These are phyloP conservation scores for Metschnikowia corniflorae DNA, from an alignment of 805 yeast species.

Conservation along the genomic window DNA sequence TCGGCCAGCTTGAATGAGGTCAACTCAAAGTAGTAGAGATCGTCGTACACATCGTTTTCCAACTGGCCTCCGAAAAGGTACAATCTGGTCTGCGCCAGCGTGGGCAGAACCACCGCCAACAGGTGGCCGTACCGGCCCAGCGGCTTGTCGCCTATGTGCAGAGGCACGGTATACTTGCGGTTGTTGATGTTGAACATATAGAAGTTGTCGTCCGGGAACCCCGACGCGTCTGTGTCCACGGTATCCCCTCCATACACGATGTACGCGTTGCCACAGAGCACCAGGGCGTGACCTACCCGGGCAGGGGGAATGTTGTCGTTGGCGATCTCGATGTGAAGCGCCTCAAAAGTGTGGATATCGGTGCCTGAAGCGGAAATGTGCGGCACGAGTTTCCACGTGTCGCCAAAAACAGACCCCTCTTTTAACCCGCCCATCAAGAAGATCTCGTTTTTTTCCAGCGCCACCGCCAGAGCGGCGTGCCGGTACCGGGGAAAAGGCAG, in stretches of 20 bases:
- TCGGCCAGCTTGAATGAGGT: constrained; percentile 79
- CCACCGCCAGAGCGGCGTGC: constrained; percentile 68
- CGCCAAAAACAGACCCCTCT: constrained; percentile 90
- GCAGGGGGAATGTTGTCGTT: constrained; percentile 87
- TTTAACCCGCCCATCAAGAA: constrained; percentile 94
- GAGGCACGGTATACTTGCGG: constrained; percentile 42
- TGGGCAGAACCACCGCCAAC: constrained; percentile 63
- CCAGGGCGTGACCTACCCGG: constrained; percentile 92
- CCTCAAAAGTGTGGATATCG: constrained; percentile 25
- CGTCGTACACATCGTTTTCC: constrained; percentile 78
- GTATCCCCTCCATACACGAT: constrained; percentile 97
- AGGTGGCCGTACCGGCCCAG: constrained; percentile 94
- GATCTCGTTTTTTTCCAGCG: constrained; percentile 77
- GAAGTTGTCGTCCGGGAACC: constrained; percentile 82
- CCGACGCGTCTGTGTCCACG: constrained; percentile 67
- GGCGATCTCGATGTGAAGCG: constrained; percentile 42
- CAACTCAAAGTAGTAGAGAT: constrained; percentile 80
- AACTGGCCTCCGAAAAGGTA: constrained; percentile 95
- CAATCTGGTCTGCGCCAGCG: constrained; percentile 46
- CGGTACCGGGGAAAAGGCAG: constrained; percentile 95
- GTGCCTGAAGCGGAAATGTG: constrained; percentile 23
- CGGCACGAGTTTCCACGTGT: constrained; percentile 84
- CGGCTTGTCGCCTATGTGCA: constrained; percentile 58
- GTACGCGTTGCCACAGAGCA: constrained; percentile 90
- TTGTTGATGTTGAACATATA: constrained; percentile 70